Percentiles rank a stretch among this genome's conserved stretches.
Evolutionary conservation across 139 green algal genomes (phyloP).

Genomic region (Chlamydomonas asymmetrica): DNA sequence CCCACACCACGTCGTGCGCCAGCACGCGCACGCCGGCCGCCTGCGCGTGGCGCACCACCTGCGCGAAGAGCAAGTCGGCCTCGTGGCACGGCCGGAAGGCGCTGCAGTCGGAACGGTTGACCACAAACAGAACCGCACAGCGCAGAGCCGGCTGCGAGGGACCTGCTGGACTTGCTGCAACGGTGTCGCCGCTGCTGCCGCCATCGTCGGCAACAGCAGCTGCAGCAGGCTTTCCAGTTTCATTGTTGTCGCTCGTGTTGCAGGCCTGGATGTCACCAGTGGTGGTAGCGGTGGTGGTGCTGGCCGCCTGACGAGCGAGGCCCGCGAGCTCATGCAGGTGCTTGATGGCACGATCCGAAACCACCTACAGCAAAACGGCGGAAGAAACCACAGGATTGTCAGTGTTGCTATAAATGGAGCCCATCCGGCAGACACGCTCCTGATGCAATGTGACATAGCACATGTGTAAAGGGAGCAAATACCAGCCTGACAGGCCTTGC

Average conservation of each 20-base stretch:
- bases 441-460: too few species aligned
- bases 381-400: too few species aligned
- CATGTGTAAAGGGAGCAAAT: too few species aligned
- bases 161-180: not conserved
- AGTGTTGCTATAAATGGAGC: too few species aligned
- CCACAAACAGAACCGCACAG: conserved; percentile 42
- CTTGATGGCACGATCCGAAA: conserved; percentile 50
- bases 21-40: conserved; percentile 31
- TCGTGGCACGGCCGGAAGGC: conserved; percentile 46
- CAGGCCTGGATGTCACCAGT: too few species aligned
- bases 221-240: too few species aligned
- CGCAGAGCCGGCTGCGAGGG: not conserved
- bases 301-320: too few species aligned
- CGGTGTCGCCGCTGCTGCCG: not conserved
- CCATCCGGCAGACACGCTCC: too few species aligned
- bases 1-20: conserved; percentile 37
- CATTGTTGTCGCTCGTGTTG: too few species aligned
- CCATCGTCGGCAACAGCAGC: not conserved
- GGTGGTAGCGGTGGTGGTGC: too few species aligned
- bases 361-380: conserved; percentile 19
- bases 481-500: too few species aligned
- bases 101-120: conserved; percentile 38
- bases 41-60: conserved; percentile 24
- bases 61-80: conserved; percentile 36
- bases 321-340: conserved; percentile 40